Conservation (phyloP, 108 stramenopile species). For the Cyclotella distinguenda region DNA sequence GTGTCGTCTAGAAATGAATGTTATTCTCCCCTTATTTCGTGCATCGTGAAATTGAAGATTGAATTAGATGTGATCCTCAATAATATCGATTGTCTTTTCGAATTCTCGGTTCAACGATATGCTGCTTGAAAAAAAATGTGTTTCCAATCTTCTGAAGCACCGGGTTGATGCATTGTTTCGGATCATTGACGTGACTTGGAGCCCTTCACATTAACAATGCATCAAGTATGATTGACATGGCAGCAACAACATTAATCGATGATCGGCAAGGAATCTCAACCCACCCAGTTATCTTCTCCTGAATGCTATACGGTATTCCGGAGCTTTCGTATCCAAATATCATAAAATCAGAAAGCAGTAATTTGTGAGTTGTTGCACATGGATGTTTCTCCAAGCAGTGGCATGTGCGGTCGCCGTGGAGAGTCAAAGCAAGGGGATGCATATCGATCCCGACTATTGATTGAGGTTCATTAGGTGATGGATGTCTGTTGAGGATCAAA, state of each 20-base stretch:
- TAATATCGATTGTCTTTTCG: too few relatives aligned
- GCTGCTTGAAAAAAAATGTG: too few relatives aligned
- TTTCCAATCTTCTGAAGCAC: too few relatives aligned
- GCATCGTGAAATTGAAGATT: too few relatives aligned
- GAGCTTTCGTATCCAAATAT: slow-evolving; percentile 49
- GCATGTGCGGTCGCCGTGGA: slow-evolving; percentile 21
- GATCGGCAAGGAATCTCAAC: slow-evolving; percentile 47
- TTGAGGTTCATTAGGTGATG: not conserved
- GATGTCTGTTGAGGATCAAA: not conserved
- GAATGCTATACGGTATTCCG: slow-evolving; percentile 34
- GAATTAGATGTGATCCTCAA: too few relatives aligned
- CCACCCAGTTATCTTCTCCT: slow-evolving; percentile 18
- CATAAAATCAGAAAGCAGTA: slow-evolving; percentile 19
- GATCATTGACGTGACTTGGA: too few relatives aligned
- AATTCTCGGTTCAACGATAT: too few relatives aligned
- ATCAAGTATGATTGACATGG: slow-evolving; percentile 49
- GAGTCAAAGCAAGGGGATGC: slow-evolving; percentile 40
- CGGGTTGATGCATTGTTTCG: too few relatives aligned
- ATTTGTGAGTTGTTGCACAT: not conserved
- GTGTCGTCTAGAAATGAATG: too few relatives aligned
- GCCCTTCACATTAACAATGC: too few relatives aligned
- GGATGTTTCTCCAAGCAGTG: too few relatives aligned
- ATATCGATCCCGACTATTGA: slow-evolving; percentile 39
- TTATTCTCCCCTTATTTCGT: too few relatives aligned
- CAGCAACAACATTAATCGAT: slow-evolving; percentile 48